A percentile compares a stretch with the other conserved stretches of the same genome.
Evolutionary conservation across 2,329 filamentous ascomycete species (phyloP).

Genomic region (Cercospora sp.): DNA sequence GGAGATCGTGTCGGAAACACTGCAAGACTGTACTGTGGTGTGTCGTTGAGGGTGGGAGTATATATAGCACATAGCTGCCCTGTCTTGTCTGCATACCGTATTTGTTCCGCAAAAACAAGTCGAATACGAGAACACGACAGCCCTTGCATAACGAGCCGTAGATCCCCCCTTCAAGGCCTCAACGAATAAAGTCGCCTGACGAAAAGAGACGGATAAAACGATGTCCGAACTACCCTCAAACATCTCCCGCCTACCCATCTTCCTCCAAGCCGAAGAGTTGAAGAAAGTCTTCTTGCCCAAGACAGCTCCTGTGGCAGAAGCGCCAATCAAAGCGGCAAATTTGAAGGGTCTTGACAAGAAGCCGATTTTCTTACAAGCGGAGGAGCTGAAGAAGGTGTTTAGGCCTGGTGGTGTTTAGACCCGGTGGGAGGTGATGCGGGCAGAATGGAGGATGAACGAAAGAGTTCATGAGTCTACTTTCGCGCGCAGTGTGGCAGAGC

Average conservation of each 20-base stretch:
- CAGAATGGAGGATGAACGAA: not conserved
- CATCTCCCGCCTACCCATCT: not conserved
- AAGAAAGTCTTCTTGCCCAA: not conserved
- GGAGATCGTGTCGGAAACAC: not conserved
- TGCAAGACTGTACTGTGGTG: not conserved
- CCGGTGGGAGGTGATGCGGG: not conserved
- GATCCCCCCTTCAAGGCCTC: too few species aligned
- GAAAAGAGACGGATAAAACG: not conserved
- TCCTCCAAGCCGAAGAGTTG: not conserved
- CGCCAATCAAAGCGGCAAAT: not conserved
- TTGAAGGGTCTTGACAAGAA: not conserved
- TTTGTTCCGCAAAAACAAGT: not conserved
- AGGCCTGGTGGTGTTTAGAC: not conserved
- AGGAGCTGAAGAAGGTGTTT: slow-evolving; percentile 11
- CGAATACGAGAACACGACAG: not conserved
- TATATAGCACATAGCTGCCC: slow-evolving; percentile 1
- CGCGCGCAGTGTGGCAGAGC: too few species aligned
- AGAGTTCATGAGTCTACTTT: too few species aligned
- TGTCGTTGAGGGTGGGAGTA: not conserved
- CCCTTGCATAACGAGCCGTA: not conserved
- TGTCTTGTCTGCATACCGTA: not conserved
- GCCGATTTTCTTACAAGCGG: slow-evolving; percentile 3
- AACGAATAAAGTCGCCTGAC: not conserved
- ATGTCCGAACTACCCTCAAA: not conserved
- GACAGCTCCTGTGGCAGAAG: not conserved